These are phyloP conservation scores for Colletotrichum chrysophilum DNA, from an alignment of 2,329 filamentous ascomycete genomes.

Conservation along the genomic window DNA sequence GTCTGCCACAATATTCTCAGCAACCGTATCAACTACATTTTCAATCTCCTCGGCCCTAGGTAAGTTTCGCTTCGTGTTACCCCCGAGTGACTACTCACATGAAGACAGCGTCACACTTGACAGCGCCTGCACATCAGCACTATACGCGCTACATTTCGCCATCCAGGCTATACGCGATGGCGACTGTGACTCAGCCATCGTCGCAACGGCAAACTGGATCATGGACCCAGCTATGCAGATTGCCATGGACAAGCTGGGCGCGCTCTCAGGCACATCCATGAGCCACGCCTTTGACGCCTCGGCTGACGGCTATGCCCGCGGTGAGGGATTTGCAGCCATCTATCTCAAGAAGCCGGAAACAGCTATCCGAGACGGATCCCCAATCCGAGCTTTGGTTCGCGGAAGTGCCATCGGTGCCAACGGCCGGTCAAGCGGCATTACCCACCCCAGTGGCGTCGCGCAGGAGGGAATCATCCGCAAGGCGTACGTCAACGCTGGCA, in stretches of 20 bases:
- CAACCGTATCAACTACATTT: not conserved
- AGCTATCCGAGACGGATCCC: not conserved
- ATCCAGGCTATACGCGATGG: not conserved
- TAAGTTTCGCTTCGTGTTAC: fast-evolving
- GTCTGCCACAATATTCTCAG: not conserved
- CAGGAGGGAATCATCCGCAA: not conserved
- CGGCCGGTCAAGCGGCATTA: not conserved
- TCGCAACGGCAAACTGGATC: not conserved
- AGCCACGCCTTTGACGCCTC: not conserved
- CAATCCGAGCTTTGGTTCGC: not conserved
- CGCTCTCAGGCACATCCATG: not conserved
- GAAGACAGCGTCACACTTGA: not conserved
- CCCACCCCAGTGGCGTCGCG: not conserved
- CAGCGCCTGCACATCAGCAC: not conserved
- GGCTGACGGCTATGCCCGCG: not conserved
- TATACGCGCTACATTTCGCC: not conserved
- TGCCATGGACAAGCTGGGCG: not conserved
- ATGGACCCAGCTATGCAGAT: not conserved
- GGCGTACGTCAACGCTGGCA: not conserved
- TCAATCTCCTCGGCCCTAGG: not conserved
- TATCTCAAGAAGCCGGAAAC: not conserved
- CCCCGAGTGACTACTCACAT: not conserved
- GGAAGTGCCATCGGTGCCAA: not conserved
- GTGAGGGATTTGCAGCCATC: not conserved
- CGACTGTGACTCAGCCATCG: not conserved